A percentile compares a stretch with the other conserved stretches of the same genome.
phyloP scores from a whole-genome alignment of 495 filamentous ascomycete genomes.

The Xylaria cubensis region DNA sequence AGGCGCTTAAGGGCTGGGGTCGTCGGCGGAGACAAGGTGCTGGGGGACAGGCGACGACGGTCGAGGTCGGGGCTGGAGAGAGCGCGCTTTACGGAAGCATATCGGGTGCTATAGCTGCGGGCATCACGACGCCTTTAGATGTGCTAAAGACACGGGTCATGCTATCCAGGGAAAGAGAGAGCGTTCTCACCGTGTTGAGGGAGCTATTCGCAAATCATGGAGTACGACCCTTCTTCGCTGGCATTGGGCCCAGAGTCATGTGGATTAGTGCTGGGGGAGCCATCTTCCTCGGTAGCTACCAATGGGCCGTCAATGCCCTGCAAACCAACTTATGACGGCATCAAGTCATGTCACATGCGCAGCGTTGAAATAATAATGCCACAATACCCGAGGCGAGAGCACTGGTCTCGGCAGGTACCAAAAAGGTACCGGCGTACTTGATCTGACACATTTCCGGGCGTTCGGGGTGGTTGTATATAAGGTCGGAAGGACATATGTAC shows the following conservation, averaged over 20 bases:
- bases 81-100: constrained; percentile 86
- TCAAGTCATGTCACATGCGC: constrained; percentile 15
- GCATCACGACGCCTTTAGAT: constrained; percentile 89
- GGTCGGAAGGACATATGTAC: constrained; percentile 24
- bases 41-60: constrained; percentile 60
- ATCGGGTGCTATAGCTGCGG: constrained; percentile 85
- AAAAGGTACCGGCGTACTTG: constrained; percentile 6
- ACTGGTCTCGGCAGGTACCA: constrained; percentile 24
- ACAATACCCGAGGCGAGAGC: constrained; percentile 14
- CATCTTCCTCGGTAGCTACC: constrained; percentile 95
- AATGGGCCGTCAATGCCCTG: constrained; percentile 82
- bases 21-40: constrained; percentile 43
- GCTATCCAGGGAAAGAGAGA: constrained; percentile 70
- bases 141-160: constrained; percentile 97
- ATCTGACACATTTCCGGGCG: constrained; percentile 23
- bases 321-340: constrained; percentile 45
- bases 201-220: constrained; percentile 75
- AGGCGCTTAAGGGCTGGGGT: constrained; percentile 75
- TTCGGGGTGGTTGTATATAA: constrained; percentile 2
- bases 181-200: constrained; percentile 63
- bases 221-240: constrained; percentile 79
- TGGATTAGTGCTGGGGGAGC: constrained; percentile 96
- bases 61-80: constrained; percentile 71
- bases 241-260: constrained; percentile 84
- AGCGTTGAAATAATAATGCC: constrained; percentile 10